Evolutionary conservation across 805 yeast species (phyloP), one percentile per base, ranked within the genome.

Genomic region (Ogataea corticis): DNA sequence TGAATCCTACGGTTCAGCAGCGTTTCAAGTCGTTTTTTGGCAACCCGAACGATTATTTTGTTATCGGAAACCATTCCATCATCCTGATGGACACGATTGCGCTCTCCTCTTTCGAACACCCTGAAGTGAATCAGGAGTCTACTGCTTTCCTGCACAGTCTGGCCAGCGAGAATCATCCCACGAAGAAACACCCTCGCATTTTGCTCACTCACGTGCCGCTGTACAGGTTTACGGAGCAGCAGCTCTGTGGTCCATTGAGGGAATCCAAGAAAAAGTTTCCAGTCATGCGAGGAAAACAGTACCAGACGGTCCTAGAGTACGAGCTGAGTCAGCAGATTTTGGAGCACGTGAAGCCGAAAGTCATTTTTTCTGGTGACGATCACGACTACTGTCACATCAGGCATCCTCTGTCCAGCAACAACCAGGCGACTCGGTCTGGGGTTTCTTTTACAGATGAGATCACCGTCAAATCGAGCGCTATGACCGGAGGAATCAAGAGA

Each of bases 301-400:
- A 91, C 62, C 96, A 91, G 64, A 91, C 96, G 0, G 89, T 87
- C 4, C 72, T 94, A 10, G 84, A 82, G 44, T 68, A 76, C 15
- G 77, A 75, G 10, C 57, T 83, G 2, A 69, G 91, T 0, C 72
- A 77, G 33, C 73, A 77, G 16, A 73, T 94, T 10, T 67, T 94
- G 41, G 50, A 69, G 1, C 67, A 65, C 4, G 58, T 91, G 3
- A 69, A 74, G 37, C 99, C 99, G 0, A 73, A 72, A 14, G 64
- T 82, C n/a, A 73, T 87, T 3, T 85, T 91, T 56, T 80, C 94
- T 10, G 99, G 98, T 2, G 99, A 94, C 63, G 98, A 94, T 62
- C 99, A 94, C 66, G 99, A 94, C 63, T 90, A 87, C 55, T 94
- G 99, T 65, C 88, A 86, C 52, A 75, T 85, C 25, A 67, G 68